These are phyloP conservation scores for Phaeosphaeriaceae sp. DNA, from an alignment of 2,329 filamentous ascomycete species.

Conservation along the genomic window DNA sequence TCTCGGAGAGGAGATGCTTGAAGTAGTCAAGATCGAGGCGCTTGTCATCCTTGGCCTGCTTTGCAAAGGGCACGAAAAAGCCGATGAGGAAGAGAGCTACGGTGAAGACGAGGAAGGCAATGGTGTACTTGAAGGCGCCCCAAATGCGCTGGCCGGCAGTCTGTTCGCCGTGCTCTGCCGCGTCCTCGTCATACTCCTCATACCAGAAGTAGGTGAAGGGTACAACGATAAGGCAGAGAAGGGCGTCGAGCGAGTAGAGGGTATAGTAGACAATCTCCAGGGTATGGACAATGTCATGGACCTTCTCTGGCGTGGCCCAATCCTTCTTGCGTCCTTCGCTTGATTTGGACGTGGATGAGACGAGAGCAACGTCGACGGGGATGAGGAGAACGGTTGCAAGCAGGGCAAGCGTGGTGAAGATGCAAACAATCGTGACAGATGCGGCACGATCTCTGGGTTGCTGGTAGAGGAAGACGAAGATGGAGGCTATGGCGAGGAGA, in stretches of 20 bases:
- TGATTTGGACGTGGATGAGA: constrained; percentile 83
- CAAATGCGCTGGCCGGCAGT: constrained; percentile 74
- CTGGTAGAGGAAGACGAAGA: constrained; percentile 93
- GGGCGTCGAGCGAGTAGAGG: constrained; percentile 87
- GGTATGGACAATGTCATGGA: constrained; percentile 79
- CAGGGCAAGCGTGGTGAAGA: constrained; percentile 84
- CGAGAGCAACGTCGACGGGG: constrained; percentile 92
- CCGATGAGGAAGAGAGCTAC: constrained; percentile 87
- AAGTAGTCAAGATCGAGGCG: constrained; percentile 90
- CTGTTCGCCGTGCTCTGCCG: constrained; percentile 78
- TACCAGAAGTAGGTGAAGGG: constrained; percentile 99
- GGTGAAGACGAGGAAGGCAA: constrained; percentile 81
- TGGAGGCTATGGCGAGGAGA: constrained; percentile 76
- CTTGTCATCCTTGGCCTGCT: constrained; percentile 64
- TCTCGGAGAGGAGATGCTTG: constrained; percentile 81
- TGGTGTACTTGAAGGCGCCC: constrained; percentile 89
- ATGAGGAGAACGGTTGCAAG: constrained; percentile 91
- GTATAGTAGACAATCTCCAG: constrained; percentile 91
- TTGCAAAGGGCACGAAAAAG: constrained; percentile 88
- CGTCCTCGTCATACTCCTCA: constrained; percentile 94
- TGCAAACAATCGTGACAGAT: constrained; percentile 82
- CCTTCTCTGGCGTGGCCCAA: constrained; percentile 85
- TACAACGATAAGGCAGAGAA: constrained; percentile 87
- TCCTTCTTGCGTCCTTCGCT: constrained; percentile 84
- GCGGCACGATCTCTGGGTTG: constrained; percentile 84